Conservation (phyloP, 1,284 basidiomycete genomes). For the Fomitopsis pinicola region DNA sequence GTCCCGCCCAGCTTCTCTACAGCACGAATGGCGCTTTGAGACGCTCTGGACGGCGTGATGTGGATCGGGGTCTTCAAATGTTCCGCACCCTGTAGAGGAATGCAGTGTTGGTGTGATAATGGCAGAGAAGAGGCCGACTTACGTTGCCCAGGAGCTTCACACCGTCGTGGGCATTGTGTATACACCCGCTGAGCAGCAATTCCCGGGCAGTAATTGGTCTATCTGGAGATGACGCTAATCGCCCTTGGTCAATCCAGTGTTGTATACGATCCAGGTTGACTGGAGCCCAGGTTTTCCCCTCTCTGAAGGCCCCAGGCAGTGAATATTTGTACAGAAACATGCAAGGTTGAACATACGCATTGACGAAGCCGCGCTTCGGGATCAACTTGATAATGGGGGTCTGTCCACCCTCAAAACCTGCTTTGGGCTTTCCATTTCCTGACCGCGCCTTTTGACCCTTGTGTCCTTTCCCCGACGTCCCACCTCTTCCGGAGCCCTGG, state of each 20-base stretch:
- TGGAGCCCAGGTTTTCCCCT: constrained; percentile 72
- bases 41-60: constrained; percentile 83
- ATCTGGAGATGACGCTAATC: constrained; percentile 74
- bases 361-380: constrained; percentile 93
- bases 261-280: constrained; percentile 89
- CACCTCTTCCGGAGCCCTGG: constrained; percentile 85
- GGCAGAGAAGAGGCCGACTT: constrained; percentile 23
- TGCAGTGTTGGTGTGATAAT: neutral
- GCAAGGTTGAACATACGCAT: constrained; percentile 59
- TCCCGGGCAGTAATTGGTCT: constrained; percentile 88
- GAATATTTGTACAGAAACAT: neutral
- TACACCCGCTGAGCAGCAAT: constrained; percentile 79
- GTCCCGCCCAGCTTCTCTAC: constrained; percentile 82
- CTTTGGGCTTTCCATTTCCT: constrained; percentile 83
- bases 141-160: constrained; percentile 90
- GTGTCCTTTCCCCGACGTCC: constrained; percentile 89
- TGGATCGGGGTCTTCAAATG: constrained; percentile 74
- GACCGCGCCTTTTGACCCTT: constrained; percentile 95
- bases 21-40: constrained; percentile 81
- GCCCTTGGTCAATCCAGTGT: constrained; percentile 85
- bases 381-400: constrained; percentile 90
- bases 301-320: constrained; percentile 38
- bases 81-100: constrained; percentile 49
- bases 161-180: constrained; percentile 87
- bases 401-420: constrained; percentile 94